Conservation (phyloP, 495 filamentous ascomycete species). For the Neurospora sublineolata region DNA sequence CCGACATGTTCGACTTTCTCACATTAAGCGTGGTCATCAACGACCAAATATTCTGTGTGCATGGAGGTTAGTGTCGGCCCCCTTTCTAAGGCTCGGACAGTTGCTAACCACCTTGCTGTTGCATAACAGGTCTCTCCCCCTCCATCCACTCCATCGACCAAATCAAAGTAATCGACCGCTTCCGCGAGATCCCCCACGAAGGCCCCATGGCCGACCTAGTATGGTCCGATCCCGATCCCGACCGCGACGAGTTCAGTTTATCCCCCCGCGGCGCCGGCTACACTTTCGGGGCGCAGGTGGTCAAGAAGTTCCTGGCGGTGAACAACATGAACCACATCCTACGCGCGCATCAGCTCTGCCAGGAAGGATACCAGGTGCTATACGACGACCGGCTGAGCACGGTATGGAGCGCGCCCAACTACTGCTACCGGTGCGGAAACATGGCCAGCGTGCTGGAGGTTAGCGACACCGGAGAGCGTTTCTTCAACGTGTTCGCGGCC, state of each 20-base stretch:
- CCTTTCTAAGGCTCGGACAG: neutral
- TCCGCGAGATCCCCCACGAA: slow-evolving; percentile 95
- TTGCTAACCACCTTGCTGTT: neutral
- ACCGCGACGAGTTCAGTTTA: slow-evolving; percentile 90
- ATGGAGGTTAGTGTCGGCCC: slow-evolving; percentile 49
- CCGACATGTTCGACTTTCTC: slow-evolving; percentile 98
- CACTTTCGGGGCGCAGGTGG: slow-evolving; percentile 92
- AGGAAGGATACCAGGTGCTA: slow-evolving; percentile 91
- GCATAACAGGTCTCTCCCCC: slow-evolving; percentile 58
- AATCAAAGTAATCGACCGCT: slow-evolving; percentile 98
- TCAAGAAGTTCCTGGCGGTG: slow-evolving; percentile 93
- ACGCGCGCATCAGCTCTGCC: slow-evolving; percentile 91
- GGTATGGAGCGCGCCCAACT: slow-evolving; percentile 95
- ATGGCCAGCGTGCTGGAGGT: slow-evolving; percentile 95
- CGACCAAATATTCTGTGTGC: slow-evolving; percentile 96
- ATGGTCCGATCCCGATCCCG: slow-evolving; percentile 93
- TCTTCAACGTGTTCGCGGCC: slow-evolving; percentile 95
- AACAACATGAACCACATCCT: slow-evolving; percentile 96
- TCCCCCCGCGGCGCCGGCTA: slow-evolving; percentile 91
- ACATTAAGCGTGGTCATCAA: slow-evolving; percentile 95
- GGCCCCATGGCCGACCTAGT: slow-evolving; percentile 99
- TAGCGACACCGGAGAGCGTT: slow-evolving; percentile 77
- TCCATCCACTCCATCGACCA: slow-evolving; percentile 98
- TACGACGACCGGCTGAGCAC: slow-evolving; percentile 91
- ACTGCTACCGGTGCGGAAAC: slow-evolving; percentile 94